Evolutionary conservation across 495 filamentous ascomycete species (phyloP), one percentile per base, ranked within the genome.

Genomic region (Penicillium salamii): DNA sequence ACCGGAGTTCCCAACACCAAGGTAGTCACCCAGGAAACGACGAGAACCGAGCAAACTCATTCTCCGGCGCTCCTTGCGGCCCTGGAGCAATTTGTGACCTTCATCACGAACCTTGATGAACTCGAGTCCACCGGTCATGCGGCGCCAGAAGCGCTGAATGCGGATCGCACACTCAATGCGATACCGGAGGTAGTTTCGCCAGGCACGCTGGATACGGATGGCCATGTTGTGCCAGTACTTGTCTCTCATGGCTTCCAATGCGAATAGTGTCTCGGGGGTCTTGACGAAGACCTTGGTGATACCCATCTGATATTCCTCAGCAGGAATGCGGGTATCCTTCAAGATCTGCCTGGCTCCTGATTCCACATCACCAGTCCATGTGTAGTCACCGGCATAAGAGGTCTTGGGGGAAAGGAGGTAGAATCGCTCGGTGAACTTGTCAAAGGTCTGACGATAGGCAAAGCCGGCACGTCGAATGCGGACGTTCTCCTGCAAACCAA

Each of bases 221-320:
- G 93, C 92, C 93, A 99, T 97, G 70, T 97, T 99, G 67, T 96
- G 90, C 91, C 92, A 97, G 69, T 97, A 97, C 18, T 88, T 79
- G 65, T 97, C 95, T 53, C 95, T 80, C 93, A 99, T 97, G 33
- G 93, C 89, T 67, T 99, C 95, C 14, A 99, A 76, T 7, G 93
- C 95, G 59, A 99, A 99, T 7, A 99, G 71, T 0, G 95, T 97
- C 71, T 99, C 95, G 2, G 95, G 95, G 0, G 95, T 95, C 67
- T 99, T 99, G 74, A 99, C 95, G 54, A 99, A 99, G 34, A 89
- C 92, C 70, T 97, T 99, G 5, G 87, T 90, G 31, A 95, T 88
- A 69, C 95, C 95, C 79, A 99, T 85, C 67, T 99, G 95, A 72
- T 89, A 97, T 66, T 99, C 95, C 57, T 97, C 93, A 15, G 83